These are phyloP conservation scores for Trypanosoma congolense DNA, from an alignment of 208 protist species.

Conservation along the genomic window DNA sequence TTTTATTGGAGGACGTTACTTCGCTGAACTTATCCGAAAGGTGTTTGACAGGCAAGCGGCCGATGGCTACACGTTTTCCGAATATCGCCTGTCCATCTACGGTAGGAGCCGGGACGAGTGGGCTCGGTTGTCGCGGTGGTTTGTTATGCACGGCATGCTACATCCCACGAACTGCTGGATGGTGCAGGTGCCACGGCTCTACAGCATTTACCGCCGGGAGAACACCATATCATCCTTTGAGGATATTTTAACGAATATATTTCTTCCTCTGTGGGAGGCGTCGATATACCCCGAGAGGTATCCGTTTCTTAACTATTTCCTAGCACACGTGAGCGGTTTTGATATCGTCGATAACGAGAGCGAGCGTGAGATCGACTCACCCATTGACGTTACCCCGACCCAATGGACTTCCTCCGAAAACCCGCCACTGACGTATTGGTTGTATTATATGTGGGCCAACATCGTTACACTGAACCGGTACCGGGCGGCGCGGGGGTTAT, in stretches of 20 bases:
- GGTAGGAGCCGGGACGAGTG: conserved; percentile 58
- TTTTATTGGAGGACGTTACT: conserved; percentile 88
- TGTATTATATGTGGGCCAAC: conserved; percentile 98
- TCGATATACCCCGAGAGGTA: conserved; percentile 88
- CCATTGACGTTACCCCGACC: conserved; percentile 28
- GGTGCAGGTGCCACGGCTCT: conserved; percentile 93
- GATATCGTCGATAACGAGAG: conserved; percentile 97
- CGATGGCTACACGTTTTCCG: conserved; percentile 63
- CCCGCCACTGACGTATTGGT: conserved; percentile 90
- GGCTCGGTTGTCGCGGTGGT: conserved; percentile 69
- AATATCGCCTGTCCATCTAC: conserved; percentile 87
- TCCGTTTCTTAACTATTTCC: conserved; percentile 91
- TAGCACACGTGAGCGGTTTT: conserved; percentile 93
- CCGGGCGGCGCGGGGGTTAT: conserved; percentile 71
- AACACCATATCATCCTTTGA: conserved; percentile 83
- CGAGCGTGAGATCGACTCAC: conserved; percentile 55
- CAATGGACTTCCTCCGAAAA: conserved; percentile 53
- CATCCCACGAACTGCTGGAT: conserved; percentile 95
- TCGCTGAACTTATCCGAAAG: conserved; percentile 70
- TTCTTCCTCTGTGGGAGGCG: conserved; percentile 97
- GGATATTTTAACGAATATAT: conserved; percentile 95
- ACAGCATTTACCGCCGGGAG: conserved; percentile 59
- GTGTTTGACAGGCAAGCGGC: conserved; percentile 43
- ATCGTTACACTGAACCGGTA: conserved; percentile 94
- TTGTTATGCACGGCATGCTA: conserved; percentile 85